Conservation (phyloP, 306 rosid species). For the Begonia fuchsioides region DNA sequence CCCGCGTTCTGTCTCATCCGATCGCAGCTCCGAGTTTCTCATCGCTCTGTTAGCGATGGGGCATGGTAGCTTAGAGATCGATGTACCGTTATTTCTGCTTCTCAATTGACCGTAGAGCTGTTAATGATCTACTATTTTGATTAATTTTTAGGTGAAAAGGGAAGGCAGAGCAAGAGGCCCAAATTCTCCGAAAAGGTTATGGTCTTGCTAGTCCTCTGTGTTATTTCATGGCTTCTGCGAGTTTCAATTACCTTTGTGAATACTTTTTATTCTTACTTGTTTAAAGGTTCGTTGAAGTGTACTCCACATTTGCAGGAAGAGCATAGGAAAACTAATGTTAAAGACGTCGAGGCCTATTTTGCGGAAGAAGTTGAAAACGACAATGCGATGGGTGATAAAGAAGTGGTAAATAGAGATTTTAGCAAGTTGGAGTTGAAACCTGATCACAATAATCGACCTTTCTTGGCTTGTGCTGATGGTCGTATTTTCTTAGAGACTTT, state of each 20-base stretch:
- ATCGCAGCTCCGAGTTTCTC: too few species aligned
- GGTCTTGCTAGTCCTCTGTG: not conserved
- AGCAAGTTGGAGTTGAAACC: slow-evolving; percentile 75
- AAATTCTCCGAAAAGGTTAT: slow-evolving; percentile 34
- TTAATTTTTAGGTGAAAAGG: slow-evolving; percentile 42
- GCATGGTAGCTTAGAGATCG: too few species aligned
- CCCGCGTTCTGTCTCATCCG: too few species aligned
- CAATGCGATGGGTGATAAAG: slow-evolving; percentile 22
- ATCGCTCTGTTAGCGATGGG: too few species aligned
- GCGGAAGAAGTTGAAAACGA: slow-evolving; percentile 59
- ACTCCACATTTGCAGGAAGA: slow-evolving; percentile 40
- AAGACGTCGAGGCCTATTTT: slow-evolving; percentile 36
- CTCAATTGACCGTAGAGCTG: too few species aligned
- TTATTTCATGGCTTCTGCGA: not conserved
- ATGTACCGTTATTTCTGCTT: not conserved
- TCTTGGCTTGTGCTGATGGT: slow-evolving; percentile 93
- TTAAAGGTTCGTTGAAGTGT: not conserved
- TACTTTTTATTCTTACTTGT: not conserved
- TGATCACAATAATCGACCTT: slow-evolving; percentile 71
- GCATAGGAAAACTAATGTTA: slow-evolving; percentile 17
- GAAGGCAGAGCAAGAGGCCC: slow-evolving; percentile 41
- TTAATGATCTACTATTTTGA: not conserved
- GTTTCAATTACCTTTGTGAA: not conserved
- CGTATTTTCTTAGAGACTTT: slow-evolving; percentile 90
- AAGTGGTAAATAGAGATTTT: slow-evolving; percentile 57